Evolutionary conservation across 352 stramenopile genomes (phyloP).

Genomic region (Phytophthora cryptogea): DNA sequence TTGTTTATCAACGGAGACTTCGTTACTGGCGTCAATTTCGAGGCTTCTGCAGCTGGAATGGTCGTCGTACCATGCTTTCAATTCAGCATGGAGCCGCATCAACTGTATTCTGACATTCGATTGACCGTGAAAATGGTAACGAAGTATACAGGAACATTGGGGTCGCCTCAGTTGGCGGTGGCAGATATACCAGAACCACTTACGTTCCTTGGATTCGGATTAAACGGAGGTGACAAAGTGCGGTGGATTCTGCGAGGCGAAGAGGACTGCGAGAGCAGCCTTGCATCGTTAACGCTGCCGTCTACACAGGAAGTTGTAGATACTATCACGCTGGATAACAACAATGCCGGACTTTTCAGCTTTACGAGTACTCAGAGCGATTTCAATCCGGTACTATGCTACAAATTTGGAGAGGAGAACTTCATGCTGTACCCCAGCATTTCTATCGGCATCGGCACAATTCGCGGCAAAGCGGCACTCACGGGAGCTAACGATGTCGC

Average conservation of each 20-base stretch:
- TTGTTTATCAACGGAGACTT: slow-evolving; percentile 42
- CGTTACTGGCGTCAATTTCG: slow-evolving; percentile 46
- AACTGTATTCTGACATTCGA: slow-evolving; percentile 50
- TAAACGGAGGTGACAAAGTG: slow-evolving; percentile 48
- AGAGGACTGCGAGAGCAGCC: slow-evolving; percentile 61
- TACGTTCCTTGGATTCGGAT: slow-evolving; percentile 56
- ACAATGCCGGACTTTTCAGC: slow-evolving; percentile 45
- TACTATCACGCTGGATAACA: slow-evolving; percentile 41
- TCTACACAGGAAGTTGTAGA: slow-evolving; percentile 37
- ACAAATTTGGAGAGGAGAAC: slow-evolving; percentile 60
- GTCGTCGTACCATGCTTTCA: slow-evolving; percentile 56
- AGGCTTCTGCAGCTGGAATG: slow-evolving; percentile 36
- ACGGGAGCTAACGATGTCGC: slow-evolving; percentile 55
- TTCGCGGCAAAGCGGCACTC: slow-evolving; percentile 42
- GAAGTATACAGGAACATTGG: slow-evolving; percentile 43
- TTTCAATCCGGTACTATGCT: slow-evolving; percentile 63
- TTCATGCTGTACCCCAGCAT: slow-evolving; percentile 63
- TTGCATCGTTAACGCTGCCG: slow-evolving; percentile 39
- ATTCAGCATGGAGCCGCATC: slow-evolving; percentile 62
- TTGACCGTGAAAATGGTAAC: slow-evolving; percentile 65
- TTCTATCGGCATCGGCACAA: slow-evolving; percentile 53
- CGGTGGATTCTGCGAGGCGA: slow-evolving; percentile 55
- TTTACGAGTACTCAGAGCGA: slow-evolving; percentile 52
- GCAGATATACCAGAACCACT: slow-evolving; percentile 59
- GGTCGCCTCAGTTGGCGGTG: slow-evolving; percentile 56